Percentiles rank a stretch among this genome's conserved stretches.
Evolutionary conservation across 2,329 filamentous ascomycete species (phyloP).

Genomic region (Canariomyces notabilis): DNA sequence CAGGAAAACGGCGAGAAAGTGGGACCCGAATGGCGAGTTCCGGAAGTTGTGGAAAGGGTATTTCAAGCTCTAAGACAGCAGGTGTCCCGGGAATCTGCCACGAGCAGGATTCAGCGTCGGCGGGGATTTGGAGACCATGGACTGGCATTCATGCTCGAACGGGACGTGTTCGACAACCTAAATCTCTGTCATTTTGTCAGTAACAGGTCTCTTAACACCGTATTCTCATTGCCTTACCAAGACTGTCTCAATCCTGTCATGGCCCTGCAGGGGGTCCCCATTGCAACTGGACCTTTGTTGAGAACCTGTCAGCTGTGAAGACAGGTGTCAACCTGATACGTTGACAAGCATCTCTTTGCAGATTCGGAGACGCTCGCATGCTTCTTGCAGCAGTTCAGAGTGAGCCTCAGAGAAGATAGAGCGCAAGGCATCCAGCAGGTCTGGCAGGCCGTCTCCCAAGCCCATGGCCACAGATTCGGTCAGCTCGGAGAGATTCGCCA

Average conservation of each 20-base stretch:
- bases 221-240: too few relatives aligned
- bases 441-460: constrained; percentile 52
- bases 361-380: constrained; percentile 62
- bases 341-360: constrained; percentile 53
- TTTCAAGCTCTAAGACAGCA: constrained; percentile 16
- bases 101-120: background rate
- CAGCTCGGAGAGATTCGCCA: constrained; percentile 67
- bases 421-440: constrained; percentile 41
- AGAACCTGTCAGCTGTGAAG: background rate
- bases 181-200: too few relatives aligned
- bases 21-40: constrained; percentile 28
- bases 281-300: too few relatives aligned
- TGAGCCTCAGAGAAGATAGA: constrained; percentile 40
- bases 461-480: constrained; percentile 61
- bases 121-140: too few relatives aligned
- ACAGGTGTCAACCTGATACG: background rate
- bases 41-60: constrained; percentile 24
- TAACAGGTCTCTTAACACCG: too few relatives aligned
- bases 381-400: constrained; percentile 72
- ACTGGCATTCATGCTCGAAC: too few relatives aligned
- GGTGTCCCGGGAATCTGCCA: background rate
- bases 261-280: too few relatives aligned
- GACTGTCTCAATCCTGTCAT: too few relatives aligned
- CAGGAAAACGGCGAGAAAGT: constrained; percentile 23
- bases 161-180: too few relatives aligned